Base-by-base conservation (phyloP, 768 basidiomycete genomes). In the Russula virescens region DNA sequence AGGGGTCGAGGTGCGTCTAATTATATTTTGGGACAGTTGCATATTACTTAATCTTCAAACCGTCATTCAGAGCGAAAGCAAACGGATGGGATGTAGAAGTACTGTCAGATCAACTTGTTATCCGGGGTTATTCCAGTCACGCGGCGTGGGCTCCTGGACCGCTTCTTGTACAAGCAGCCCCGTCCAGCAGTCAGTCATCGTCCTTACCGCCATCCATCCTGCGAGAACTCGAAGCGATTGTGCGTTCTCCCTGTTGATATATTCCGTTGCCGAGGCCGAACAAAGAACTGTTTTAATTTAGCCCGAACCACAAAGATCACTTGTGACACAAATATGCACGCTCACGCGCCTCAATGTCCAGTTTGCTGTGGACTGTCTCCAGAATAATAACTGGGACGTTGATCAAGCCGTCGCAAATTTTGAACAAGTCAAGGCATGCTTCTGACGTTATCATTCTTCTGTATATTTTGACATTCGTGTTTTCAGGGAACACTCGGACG, bases 71-170 rank as follows among this genome's bases (percentile, higher is more conserved):
- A 40, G 94, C 96, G 4, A 87, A 85, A 70, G 68, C 79, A 56
- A 85, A 82, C 58, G 93, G 94, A 14, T 99, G 97, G 97, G 87
- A 91, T 53, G 89, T 93, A 61, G 78, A 85, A 60, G 87, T 98
- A 68, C 77, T 98, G 3, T 97, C 94, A 18, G 97, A 99, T 73
- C 85, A 91, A 66, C 83, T 88, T 75, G 84, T 84, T 42, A 77
- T 98, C 60, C 87, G 94, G 46, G 81, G 79, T n/a, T 96, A 91
- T 73, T 91, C 93, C 5, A 88, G 84, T 67, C 83, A 83, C 55
- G 86, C 86, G 63, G 88, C 89, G 21, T 96, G 93, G 87, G 79
- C 75, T 66, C 83, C 83, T 40, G 89, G 91, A 9, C 83, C 86
- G 9, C 80, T 94, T 77, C 77, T 82, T 19, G 86, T 92, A 7